Conservation (phyloP, 177 flowering plant species). For the Tripterygium wilfordii region DNA sequence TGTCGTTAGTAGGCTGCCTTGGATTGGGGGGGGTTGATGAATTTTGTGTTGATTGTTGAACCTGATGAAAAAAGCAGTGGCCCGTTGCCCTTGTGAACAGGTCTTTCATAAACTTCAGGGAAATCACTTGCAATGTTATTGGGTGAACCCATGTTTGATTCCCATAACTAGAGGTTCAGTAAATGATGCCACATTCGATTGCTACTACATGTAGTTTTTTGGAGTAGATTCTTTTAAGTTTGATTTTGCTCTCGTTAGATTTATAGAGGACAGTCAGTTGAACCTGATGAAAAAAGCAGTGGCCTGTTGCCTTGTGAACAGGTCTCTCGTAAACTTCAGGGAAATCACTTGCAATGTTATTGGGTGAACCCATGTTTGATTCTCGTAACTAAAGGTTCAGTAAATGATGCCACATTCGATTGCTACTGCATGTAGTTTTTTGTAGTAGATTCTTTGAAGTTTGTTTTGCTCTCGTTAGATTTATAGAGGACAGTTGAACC, state of each 20-base stretch:
- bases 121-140: constrained; percentile 18
- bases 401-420: constrained; percentile 30
- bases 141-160: constrained; percentile 22
- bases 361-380: constrained; percentile 47
- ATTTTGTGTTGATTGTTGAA: background rate
- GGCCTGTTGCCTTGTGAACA: constrained; percentile 19
- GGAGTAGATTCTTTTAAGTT: background rate
- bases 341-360: constrained; percentile 29
- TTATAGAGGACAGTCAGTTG: background rate
- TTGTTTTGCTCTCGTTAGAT: too few relatives aligned
- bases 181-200: constrained; percentile 19
- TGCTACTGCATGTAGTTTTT: background rate
- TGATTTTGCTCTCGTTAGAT: background rate
- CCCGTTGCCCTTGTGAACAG: constrained; percentile 9
- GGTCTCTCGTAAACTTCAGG: constrained; percentile 38
- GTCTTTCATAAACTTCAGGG: constrained; percentile 20
- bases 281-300: constrained; percentile 44
- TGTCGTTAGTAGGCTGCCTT: too few relatives aligned
- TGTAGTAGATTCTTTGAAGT: too few relatives aligned
- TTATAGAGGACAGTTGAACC: too few relatives aligned
- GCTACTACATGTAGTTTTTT: background rate
- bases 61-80: constrained; percentile 29
- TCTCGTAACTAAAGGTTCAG: constrained; percentile 31
- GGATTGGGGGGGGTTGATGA: too few relatives aligned
- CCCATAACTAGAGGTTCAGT: constrained; percentile 49